Percentiles rank a stretch among this genome's conserved stretches.
Evolutionary conservation across 169 alveolate species (phyloP).

Genomic region (Plasmodium gallinaceum): DNA sequence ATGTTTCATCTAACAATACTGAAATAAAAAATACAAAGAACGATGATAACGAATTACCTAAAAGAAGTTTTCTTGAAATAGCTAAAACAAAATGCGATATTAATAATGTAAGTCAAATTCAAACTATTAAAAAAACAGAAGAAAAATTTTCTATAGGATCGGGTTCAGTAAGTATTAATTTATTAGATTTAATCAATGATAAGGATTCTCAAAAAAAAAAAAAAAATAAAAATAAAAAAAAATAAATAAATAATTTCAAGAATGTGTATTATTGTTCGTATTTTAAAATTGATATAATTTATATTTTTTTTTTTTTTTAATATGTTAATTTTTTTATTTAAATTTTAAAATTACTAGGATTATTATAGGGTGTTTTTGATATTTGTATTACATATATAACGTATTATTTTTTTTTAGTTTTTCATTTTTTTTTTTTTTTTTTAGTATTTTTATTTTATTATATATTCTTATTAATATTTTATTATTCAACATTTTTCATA

Average conservation of each 20-base stretch:
- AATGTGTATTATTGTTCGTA: background rate
- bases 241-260: constrained; percentile 7
- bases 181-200: constrained; percentile 38
- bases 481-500: too few species aligned
- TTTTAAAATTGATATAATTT: background rate
- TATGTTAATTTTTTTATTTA: background rate
- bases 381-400: too few species aligned
- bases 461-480: too few species aligned
- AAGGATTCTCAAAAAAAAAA: constrained; percentile 61
- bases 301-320: background rate
- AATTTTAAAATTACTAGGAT: background rate
- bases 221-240: constrained; percentile 59
- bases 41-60: background rate
- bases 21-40: constrained; percentile 5
- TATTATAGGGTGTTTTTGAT: too few species aligned
- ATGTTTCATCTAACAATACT: background rate
- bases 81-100: constrained; percentile 44
- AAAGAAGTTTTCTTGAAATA: constrained; percentile 65
- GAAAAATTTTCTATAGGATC: constrained; percentile 39
- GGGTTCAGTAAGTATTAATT: constrained; percentile 42
- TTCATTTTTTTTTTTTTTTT: too few species aligned
- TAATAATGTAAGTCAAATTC: constrained; percentile 13
- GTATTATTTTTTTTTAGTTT: too few species aligned
- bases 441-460: too few species aligned
- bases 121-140: constrained; percentile 27